Evolutionary conservation across 805 yeast species (phyloP), one percentile per base, ranked within the genome.

Genomic region (Starmerella tilneyi): DNA sequence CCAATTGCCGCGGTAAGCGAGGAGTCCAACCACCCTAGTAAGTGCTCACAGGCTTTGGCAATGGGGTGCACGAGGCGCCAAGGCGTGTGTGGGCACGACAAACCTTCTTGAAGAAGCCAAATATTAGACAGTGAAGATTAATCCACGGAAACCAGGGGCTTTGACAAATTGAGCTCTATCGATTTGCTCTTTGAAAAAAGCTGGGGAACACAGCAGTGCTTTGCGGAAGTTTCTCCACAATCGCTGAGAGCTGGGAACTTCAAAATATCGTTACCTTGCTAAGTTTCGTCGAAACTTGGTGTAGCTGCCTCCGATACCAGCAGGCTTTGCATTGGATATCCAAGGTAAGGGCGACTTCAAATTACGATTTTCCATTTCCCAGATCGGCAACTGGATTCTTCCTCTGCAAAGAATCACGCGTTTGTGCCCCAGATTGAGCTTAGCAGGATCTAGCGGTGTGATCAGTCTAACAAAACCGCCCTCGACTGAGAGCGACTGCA

Each of bases 211-310:
- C n/a, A n/a, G n/a, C n/a, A n/a, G n/a, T n/a, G n/a, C n/a, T n/a
- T n/a, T 24, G 28, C 8, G 28, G 28, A 7, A 8, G 20, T 40
- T 19, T 30, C 12, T 27, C 9, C n/a, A 17, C 21, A 20, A 4
- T 16, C 5, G 12, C 19, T 32, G 37, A 7, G 20, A 37, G 12
- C 35, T 5, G 4, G 6, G 26, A 15, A n/a, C 9, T 3, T 7
- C 22, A 9, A 12, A 6, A 9, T 9, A 28, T 55, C 21, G 50
- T 52, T 52, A 33, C 29, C 60, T 56, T 40, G 66, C 69, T 0
- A 78, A 70, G 53, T 76, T 78, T 36, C 78, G 64, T 44, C 86
- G 63, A 4, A 72, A 69, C 51, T 70, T 76, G 75, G 80, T 75
- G 4, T 72, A 70, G 13, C 74, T 75, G 29, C 78, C 81, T 16